These are phyloP conservation scores for Cladophialophora chaetospira DNA, from an alignment of 2,329 filamentous ascomycete species.

Conservation along the genomic window DNA sequence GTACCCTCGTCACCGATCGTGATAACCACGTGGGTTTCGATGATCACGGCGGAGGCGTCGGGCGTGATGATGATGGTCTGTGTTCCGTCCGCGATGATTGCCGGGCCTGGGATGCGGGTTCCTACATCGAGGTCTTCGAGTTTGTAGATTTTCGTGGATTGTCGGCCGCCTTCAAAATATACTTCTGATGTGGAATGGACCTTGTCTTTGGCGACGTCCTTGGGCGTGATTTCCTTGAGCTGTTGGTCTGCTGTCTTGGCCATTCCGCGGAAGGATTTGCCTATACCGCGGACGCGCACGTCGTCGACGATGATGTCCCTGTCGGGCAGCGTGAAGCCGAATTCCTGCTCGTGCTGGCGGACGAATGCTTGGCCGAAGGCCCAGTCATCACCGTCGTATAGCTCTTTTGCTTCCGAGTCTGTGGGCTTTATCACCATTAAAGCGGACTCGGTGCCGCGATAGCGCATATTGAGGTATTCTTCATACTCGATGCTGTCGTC, in stretches of 20 bases:
- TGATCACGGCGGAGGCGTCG: slow-evolving; percentile 71
- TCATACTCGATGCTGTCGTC: slow-evolving; percentile 77
- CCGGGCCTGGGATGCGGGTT: slow-evolving; percentile 74
- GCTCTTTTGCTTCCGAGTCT: slow-evolving; percentile 60
- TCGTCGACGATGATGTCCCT: slow-evolving; percentile 89
- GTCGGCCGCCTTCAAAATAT: slow-evolving; percentile 80
- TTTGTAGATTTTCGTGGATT: slow-evolving; percentile 79
- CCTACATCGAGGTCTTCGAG: slow-evolving; percentile 73
- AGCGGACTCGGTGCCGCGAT: slow-evolving; percentile 85
- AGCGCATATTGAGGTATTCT: slow-evolving; percentile 92
- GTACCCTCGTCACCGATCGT: slow-evolving; percentile 65
- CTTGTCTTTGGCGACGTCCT: slow-evolving; percentile 61
- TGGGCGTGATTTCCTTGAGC: slow-evolving; percentile 67
- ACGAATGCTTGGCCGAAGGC: slow-evolving; percentile 83
- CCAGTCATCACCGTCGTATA: slow-evolving; percentile 69
- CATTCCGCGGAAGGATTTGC: slow-evolving; percentile 78
- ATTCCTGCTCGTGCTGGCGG: slow-evolving; percentile 86
- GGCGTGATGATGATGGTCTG: slow-evolving; percentile 93
- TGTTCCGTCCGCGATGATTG: slow-evolving; percentile 71
- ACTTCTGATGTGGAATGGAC: slow-evolving; percentile 68
- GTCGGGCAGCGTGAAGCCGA: slow-evolving; percentile 84
- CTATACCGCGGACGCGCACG: slow-evolving; percentile 83
- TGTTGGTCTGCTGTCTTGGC: slow-evolving; percentile 85
- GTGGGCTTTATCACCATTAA: slow-evolving; percentile 82
- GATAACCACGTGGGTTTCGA: slow-evolving; percentile 86